phyloP scores from a whole-genome alignment of 2,329 filamentous ascomycete species.

The Botryosphaeria dothidea region DNA sequence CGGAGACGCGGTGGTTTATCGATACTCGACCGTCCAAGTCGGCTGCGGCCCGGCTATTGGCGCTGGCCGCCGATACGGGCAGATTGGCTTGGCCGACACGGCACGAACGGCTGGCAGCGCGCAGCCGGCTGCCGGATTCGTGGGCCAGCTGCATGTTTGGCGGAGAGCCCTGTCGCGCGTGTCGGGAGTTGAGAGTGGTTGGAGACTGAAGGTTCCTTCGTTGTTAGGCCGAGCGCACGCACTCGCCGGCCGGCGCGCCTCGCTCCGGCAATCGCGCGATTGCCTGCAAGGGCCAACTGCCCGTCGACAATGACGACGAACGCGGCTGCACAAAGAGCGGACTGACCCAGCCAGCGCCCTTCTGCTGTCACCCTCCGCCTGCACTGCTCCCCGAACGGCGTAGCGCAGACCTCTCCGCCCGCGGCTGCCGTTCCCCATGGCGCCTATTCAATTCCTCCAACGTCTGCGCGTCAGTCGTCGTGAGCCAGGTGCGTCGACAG shows the following conservation, averaged over 20 bases:
- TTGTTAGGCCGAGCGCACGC: neutral
- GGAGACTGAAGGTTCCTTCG: too few relatives aligned
- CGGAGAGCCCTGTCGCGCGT: neutral
- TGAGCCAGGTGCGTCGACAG: constrained; percentile 33
- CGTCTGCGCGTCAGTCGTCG: constrained; percentile 34
- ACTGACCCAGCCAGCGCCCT: neutral
- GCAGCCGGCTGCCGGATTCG: neutral
- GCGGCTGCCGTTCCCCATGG: constrained; percentile 28
- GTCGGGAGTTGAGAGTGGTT: neutral
- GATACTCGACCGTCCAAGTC: neutral
- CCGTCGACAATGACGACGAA: constrained; percentile 5
- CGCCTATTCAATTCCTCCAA: constrained; percentile 35
- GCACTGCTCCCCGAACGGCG: constrained; percentile 13
- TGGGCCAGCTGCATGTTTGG: neutral
- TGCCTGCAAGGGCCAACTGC: constrained; percentile 2
- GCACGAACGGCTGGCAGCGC: neutral
- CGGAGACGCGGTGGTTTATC: constrained; percentile 5
- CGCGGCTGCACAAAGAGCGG: constrained; percentile 9
- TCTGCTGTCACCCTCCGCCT: neutral
- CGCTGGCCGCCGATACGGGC: neutral
- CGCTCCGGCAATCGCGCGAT: constrained; percentile 6
- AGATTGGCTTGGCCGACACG: neutral
- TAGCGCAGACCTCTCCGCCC: neutral
- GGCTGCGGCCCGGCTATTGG: constrained; percentile 4
- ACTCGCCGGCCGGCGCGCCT: neutral